Base-by-base conservation (phyloP, 2,329 filamentous ascomycete species). In the Gaeumannomyces sp. region DNA sequence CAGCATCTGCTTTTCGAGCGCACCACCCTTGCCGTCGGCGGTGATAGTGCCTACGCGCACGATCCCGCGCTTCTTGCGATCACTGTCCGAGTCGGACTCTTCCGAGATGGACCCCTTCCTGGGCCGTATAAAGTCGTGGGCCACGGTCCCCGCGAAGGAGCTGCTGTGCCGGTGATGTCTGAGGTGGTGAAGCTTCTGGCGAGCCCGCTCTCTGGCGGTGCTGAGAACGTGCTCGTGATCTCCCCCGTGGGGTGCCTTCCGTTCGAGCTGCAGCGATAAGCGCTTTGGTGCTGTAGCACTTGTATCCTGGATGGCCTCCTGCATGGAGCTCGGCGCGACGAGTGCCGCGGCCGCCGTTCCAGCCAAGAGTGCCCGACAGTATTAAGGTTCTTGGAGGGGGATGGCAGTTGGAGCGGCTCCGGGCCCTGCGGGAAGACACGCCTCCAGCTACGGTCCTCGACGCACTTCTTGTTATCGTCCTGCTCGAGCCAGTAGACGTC, bases 401-500 rank as follows among this genome's bases (percentile, higher is more conserved):
- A 56, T n/a, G 27, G 22, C 10, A 56, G 38, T 22, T 72, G 72
- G 22, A 68, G 68, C 0, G 75, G 74, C 25, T 71, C 33, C 2
- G 75, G 72, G 7, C 71, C 69, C 28, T 77, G 76, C 1, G 85
- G 81, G 67, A 91, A 96, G 19, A 97, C 85, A 65, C 85, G 88
- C 61, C 85, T 83, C 72, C 92, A 92, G 71, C 91, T 81, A 19
- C 88, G 86, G 75, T 97, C 90, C 72, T 96, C 91, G 58, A 97
- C 89, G 33, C 93, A 80, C 63, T 83, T 83, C 74, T 93, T 96
- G 75, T 97, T 93, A 65, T 89, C 81, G 38, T 85, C 86, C 71
- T 93, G 88, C 73, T 97, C 92, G 28, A 96, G 78, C 95, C 95
- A 99, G 72, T 93, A 92, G 1, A 90, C 83, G 78, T 99, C 95